Base-by-base conservation (phyloP, 805 yeast species). In the Wickerhamiella sorbophila region DNA sequence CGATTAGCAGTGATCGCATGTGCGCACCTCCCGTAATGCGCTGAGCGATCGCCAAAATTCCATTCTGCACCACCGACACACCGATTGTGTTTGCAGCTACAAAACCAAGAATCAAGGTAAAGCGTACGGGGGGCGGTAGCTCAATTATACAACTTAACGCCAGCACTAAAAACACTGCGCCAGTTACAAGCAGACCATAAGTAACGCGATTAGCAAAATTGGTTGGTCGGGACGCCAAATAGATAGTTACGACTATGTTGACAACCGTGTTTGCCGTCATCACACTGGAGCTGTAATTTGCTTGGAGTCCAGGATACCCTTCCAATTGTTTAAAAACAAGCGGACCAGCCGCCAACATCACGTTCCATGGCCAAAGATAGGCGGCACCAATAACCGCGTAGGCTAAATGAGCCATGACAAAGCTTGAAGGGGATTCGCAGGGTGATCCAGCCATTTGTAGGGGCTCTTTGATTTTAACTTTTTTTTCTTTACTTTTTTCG, bases 331-430 rank as follows among this genome's bases (percentile, higher is more conserved):
- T 70, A 44, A 71, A 68, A 53, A 85, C 84, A 60, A 84, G 86
- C 6, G 80, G 79, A 0, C 94, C 73, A 0, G 95, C 95, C 1
- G 93, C 75, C 8, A 91, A 61, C 48, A 87, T 79, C 51, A 91
- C 77, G 65, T 88, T 91, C 95, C 97, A 88, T 0, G 97, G 97
- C 96, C 97, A 88, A 17, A 88, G 66, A 17, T 80, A 66, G 1
- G 94, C 79, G 12, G 84, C 67, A 0, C 96, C 96, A 5, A 82
- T 69, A 10, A 73, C 51, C 19, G 75, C 61, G 53, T 79, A 85
- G 36, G 44, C 19, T n/a, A 21, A 21, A 27, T 34, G 37, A 24
- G 12, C 29, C 29, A 24, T 24, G 29, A 24, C 29, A 24, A 24
- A 24, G 6, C 12, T 12, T 6, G 29, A 12, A 24, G 29, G 12